Conservation (phyloP, 2,329 filamentous ascomycete genomes). For the Ophiostoma angusticollis region DNA sequence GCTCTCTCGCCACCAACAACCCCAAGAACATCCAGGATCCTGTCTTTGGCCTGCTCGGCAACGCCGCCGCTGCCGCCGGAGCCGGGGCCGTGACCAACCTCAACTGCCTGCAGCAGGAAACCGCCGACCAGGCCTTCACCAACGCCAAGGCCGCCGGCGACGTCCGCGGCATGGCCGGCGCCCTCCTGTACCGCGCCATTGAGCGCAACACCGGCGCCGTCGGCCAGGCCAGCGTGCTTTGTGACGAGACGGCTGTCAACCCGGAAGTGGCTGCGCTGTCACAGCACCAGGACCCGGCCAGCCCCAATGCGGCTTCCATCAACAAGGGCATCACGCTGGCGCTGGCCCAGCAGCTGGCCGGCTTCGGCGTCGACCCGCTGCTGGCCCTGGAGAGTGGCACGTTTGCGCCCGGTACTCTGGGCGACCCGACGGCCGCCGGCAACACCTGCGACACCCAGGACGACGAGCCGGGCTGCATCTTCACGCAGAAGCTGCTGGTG, state of each 20-base stretch:
- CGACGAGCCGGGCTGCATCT: constrained; percentile 43
- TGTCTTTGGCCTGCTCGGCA: constrained; percentile 38
- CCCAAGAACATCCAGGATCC: constrained; percentile 33
- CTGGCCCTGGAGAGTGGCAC: constrained; percentile 49
- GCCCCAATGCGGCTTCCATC: constrained; percentile 32
- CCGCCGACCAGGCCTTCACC: constrained; percentile 48
- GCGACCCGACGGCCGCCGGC: constrained; percentile 30
- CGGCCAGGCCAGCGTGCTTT: constrained; percentile 43
- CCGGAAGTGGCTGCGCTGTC: constrained; percentile 50
- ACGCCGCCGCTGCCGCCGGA: constrained; percentile 24
- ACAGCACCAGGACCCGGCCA: constrained; percentile 57
- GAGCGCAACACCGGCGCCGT: constrained; percentile 50
- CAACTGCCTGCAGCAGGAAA: constrained; percentile 46
- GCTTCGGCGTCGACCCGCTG: constrained; percentile 48
- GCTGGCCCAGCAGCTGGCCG: constrained; percentile 45
- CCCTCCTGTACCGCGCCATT: constrained; percentile 39
- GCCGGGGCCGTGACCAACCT: constrained; percentile 26
- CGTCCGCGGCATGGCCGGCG: constrained; percentile 37
- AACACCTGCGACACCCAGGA: constrained; percentile 40
- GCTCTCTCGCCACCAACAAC: constrained; percentile 31
- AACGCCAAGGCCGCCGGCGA: constrained; percentile 44
- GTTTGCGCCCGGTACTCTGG: constrained; percentile 41
- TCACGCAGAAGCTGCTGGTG: constrained; percentile 39
- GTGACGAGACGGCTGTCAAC: constrained; percentile 43
- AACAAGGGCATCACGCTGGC: constrained; percentile 51